A percentile compares a stretch with the other conserved stretches of the same genome.
These are phyloP conservation scores for Ophiostoma australiae DNA, from an alignment of 2,329 filamentous ascomycete species.

Conservation along the genomic window DNA sequence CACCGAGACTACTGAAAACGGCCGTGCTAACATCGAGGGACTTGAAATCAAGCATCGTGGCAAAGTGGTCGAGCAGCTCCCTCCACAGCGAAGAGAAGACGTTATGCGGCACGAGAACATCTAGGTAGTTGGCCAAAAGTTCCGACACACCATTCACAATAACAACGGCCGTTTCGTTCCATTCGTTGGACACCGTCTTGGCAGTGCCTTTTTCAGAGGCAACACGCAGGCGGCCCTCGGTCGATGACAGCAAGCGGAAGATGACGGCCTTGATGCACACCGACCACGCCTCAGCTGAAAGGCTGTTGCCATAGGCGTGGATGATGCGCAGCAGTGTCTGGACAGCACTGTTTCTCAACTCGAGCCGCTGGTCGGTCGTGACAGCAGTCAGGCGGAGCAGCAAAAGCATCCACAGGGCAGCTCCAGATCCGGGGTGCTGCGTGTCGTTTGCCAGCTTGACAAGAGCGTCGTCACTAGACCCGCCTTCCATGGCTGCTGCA, in stretches of 20 bases:
- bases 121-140: constrained; percentile 71
- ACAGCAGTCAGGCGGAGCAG: constrained; percentile 66
- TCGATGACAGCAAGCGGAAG: constrained; percentile 68
- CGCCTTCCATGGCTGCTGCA: constrained; percentile 51
- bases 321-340: constrained; percentile 89
- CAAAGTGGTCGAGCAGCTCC: constrained; percentile 65
- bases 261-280: constrained; percentile 76
- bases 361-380: constrained; percentile 65
- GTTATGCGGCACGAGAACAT: constrained; percentile 60
- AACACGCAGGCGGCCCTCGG: constrained; percentile 53
- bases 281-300: constrained; percentile 75
- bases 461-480: constrained; percentile 53
- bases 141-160: constrained; percentile 68
- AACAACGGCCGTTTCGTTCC: constrained; percentile 70
- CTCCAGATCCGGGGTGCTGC: constrained; percentile 57
- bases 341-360: constrained; percentile 79
- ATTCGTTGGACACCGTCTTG: constrained; percentile 49
- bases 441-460: constrained; percentile 55
- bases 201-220: constrained; percentile 38
- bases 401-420: constrained; percentile 74
- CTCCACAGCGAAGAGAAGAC: constrained; percentile 72
- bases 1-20: constrained; percentile 61
- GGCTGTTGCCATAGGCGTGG: constrained; percentile 78
- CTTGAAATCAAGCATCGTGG: constrained; percentile 56
- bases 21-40: constrained; percentile 68